Evolutionary conservation across 179 eudicot species (phyloP).

Genomic region (Amaranthus tricolor): DNA sequence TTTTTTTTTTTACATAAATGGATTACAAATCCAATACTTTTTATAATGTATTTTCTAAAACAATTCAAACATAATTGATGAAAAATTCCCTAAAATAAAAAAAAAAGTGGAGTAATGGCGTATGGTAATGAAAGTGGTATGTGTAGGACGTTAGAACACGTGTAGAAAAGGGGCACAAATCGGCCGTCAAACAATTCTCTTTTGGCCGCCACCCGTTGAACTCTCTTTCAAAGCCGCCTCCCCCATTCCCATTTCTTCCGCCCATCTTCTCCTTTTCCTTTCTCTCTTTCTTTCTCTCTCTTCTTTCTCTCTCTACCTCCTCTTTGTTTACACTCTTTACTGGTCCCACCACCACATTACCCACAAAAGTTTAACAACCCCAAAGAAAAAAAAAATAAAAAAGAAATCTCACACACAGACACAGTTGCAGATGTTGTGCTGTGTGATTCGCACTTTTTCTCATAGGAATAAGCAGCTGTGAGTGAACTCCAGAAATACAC

Average conservation of each 20-base stretch:
- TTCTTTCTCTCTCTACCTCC: not conserved
- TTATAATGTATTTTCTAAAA: no score
- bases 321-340: not conserved
- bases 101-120: no score
- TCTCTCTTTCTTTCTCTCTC: not conserved
- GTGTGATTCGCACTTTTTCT: conserved; percentile 11
- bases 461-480: not conserved
- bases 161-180: conserved; percentile 13
- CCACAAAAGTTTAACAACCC: not conserved
- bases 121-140: no score
- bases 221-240: conserved; percentile 6
- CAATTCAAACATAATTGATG: not conserved
- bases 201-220: conserved; percentile 9
- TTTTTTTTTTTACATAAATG: no score
- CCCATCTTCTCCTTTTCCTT: not conserved
- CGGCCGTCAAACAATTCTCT: conserved; percentile 10
- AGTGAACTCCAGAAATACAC: not conserved
- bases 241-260: not conserved
- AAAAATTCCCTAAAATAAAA: not conserved
- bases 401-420: not conserved
- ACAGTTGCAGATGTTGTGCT: not conserved
- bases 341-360: not conserved
- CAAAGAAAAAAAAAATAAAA: not conserved
- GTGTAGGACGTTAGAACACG: conserved; percentile 10
- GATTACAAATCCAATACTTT: no score